Conservation (phyloP, 192 early-diverging fungal genomes). For the Physocladia obscura region DNA sequence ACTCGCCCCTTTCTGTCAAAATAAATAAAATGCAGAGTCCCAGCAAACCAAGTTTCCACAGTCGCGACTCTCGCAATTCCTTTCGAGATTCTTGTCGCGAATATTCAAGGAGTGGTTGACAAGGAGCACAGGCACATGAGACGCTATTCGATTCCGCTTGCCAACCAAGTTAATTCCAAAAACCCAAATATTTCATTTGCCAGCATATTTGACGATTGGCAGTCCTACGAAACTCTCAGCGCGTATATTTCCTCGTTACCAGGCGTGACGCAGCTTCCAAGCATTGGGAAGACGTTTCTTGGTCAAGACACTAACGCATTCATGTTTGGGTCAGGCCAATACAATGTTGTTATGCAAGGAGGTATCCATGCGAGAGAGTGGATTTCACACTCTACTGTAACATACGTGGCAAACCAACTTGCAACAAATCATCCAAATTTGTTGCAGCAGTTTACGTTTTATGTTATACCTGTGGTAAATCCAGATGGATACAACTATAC, state of each 20-base stretch:
- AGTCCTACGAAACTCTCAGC: conserved; percentile 26
- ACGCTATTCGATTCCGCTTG: conserved; percentile 15
- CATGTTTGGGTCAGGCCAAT: conserved; percentile 33
- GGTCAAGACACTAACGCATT: conserved; percentile 29
- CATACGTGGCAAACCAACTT: conserved; percentile 44
- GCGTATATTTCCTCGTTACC: conserved; percentile 28
- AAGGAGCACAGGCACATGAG: conserved; percentile 32
- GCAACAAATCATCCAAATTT: conserved; percentile 32
- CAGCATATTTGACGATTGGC: conserved; percentile 38
- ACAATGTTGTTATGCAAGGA: conserved; percentile 39
- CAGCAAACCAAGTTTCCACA: neutral
- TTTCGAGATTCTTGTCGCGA: conserved; percentile 32
- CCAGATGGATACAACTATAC: conserved; percentile 60
- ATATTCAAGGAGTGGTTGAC: conserved; percentile 50
- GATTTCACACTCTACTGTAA: conserved; percentile 51
- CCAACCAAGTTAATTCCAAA: neutral
- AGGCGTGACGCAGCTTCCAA: conserved; percentile 13
- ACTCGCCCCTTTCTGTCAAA: no score
- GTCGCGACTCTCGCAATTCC: neutral
- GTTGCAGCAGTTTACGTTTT: conserved; percentile 49
- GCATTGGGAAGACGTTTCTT: conserved; percentile 35
- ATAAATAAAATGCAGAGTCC: neutral
- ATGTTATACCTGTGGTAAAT: conserved; percentile 60
- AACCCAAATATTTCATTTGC: neutral
- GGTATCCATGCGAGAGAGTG: conserved; percentile 66